Conservation (phyloP, 2,329 filamentous ascomycete species). For the Stemphylium beticola region DNA sequence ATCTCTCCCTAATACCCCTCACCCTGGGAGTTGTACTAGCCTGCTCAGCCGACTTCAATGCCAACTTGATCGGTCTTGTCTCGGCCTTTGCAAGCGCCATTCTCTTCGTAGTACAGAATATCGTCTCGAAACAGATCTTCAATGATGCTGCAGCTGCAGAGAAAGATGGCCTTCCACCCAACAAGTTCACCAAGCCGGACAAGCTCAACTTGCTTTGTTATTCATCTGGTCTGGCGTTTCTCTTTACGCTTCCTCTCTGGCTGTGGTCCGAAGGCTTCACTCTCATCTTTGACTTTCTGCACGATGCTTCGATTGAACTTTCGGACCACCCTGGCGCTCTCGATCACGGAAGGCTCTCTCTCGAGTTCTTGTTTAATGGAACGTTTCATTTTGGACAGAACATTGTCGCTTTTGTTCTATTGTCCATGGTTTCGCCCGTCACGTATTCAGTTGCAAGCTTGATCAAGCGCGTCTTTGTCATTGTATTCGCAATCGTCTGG, state of each 20-base stretch:
- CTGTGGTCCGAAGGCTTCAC: slow-evolving; percentile 85
- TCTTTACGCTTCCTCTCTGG: slow-evolving; percentile 90
- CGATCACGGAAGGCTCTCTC: slow-evolving; percentile 64
- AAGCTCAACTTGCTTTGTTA: slow-evolving; percentile 97
- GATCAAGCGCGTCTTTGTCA: slow-evolving; percentile 97
- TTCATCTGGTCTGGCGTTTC: slow-evolving; percentile 90
- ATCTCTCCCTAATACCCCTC: slow-evolving; percentile 75
- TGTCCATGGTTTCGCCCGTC: slow-evolving; percentile 93
- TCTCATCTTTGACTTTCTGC: slow-evolving; percentile 77
- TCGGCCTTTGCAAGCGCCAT: slow-evolving; percentile 89
- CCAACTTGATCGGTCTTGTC: slow-evolving; percentile 86
- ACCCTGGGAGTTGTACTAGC: slow-evolving; percentile 95
- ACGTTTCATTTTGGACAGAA: slow-evolving; percentile 97
- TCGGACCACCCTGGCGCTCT: slow-evolving; percentile 77
- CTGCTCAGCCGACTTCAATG: slow-evolving; percentile 88
- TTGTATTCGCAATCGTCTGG: slow-evolving; percentile 93
- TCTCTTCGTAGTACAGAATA: slow-evolving; percentile 97
- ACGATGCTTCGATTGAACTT: slow-evolving; percentile 79
- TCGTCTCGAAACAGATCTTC: slow-evolving; percentile 97
- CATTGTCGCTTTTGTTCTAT: slow-evolving; percentile 88
- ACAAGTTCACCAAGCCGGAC: slow-evolving; percentile 79
- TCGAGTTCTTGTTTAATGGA: slow-evolving; percentile 98
- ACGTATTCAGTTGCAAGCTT: slow-evolving; percentile 96
- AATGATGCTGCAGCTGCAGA: slow-evolving; percentile 90
- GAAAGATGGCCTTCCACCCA: slow-evolving; percentile 65